Percentiles rank a stretch among this genome's conserved stretches.
These are phyloP conservation scores for Fusarium brachygibbosum DNA, from an alignment of 2,329 filamentous ascomycete species.

Conservation along the genomic window DNA sequence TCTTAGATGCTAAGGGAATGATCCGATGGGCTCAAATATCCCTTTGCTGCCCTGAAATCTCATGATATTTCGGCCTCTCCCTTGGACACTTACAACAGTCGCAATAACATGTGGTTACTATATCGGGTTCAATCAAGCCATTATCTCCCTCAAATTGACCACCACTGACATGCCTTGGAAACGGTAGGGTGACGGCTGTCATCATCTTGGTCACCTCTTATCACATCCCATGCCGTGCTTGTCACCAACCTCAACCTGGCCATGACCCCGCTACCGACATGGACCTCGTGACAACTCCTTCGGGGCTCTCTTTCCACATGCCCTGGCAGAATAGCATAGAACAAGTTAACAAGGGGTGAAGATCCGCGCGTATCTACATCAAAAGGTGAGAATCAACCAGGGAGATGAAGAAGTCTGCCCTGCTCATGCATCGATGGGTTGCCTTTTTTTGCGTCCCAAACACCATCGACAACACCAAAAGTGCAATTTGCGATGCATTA, in stretches of 20 bases:
- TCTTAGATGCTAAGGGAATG: conserved; percentile 37
- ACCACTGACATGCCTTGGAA: conserved; percentile 22
- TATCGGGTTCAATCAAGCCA: conserved; percentile 25
- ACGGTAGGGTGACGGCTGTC: conserved; percentile 28
- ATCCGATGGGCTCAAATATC: conserved; percentile 39
- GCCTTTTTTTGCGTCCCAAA: conserved; percentile 31
- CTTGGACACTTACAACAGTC: conserved; percentile 19
- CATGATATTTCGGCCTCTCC: conserved; percentile 29
- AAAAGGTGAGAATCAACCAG: conserved; percentile 24
- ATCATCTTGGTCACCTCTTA: conserved; percentile 39
- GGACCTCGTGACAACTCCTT: conserved; percentile 45
- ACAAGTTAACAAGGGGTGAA: conserved; percentile 36
- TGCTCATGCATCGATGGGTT: conserved; percentile 28
- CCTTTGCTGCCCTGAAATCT: conserved; percentile 20
- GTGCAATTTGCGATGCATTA: conserved; percentile 29
- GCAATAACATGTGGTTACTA: conserved; percentile 34
- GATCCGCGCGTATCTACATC: conserved; percentile 37
- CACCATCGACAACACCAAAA: conserved; percentile 38
- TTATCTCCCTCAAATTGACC: conserved; percentile 9
- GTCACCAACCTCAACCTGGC: conserved; percentile 32
- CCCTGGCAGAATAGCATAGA: conserved; percentile 35
- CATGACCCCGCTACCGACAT: conserved; percentile 42
- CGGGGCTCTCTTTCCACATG: conserved; percentile 37
- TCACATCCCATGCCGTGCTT: conserved; percentile 35
- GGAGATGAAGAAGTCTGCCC: conserved; percentile 24